A percentile compares a stretch with the other conserved stretches of the same genome.
Evolutionary conservation across 2,329 filamentous ascomycete species (phyloP).

Genomic region (Cordyceps fumosorosea): DNA sequence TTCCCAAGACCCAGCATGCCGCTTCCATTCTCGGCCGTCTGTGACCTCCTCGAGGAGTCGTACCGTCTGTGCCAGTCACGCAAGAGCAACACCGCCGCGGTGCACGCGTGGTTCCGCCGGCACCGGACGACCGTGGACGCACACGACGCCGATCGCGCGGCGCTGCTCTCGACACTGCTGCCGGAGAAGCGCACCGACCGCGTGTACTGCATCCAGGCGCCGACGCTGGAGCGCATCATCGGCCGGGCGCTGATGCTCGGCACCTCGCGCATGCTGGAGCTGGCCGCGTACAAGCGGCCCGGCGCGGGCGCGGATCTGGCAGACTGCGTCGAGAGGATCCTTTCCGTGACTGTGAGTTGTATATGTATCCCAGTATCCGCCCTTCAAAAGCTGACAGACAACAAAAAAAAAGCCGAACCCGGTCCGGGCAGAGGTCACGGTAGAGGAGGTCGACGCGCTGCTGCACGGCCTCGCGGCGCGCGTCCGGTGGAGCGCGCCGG

Average conservation of each 20-base stretch:
- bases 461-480: constrained; percentile 61
- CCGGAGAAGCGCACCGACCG: constrained; percentile 71
- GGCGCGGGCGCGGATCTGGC: constrained; percentile 60
- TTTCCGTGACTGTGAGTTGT: constrained; percentile 50
- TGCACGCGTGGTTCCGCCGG: constrained; percentile 61
- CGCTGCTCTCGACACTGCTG: constrained; percentile 68
- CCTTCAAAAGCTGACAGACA: too few relatives aligned
- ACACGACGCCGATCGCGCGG: constrained; percentile 49
- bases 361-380: too few relatives aligned
- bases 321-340: constrained; percentile 60
- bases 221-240: constrained; percentile 59
- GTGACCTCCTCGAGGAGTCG: constrained; percentile 64
- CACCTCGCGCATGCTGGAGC: constrained; percentile 49
- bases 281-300: constrained; percentile 55
- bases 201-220: constrained; percentile 64
- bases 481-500: constrained; percentile 63
- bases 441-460: constrained; percentile 65
- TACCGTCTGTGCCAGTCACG: constrained; percentile 38
- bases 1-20: constrained; percentile 24
- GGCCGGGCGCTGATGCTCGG: constrained; percentile 61
- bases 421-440: constrained; percentile 40
- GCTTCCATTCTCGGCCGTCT: constrained; percentile 63
- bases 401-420: constrained; percentile 37
- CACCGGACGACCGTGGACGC: constrained; percentile 54
- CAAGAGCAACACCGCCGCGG: constrained; percentile 29